Base-by-base conservation (phyloP, 306 rosid species). In the Gillenia trifoliata region DNA sequence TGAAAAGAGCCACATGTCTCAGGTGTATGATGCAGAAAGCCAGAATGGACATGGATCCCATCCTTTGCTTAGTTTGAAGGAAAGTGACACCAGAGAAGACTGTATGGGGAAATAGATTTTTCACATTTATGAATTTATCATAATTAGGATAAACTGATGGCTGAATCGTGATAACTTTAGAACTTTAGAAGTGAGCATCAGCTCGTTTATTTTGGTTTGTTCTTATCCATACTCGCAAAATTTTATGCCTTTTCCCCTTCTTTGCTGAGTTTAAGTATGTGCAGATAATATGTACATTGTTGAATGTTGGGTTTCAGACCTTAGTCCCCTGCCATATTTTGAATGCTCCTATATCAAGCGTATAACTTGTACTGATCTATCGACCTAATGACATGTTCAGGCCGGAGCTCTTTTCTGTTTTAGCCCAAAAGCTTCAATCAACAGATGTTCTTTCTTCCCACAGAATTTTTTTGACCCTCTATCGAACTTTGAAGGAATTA, bases 341-440 rank as follows among this genome's bases (percentile, higher is more conserved):
- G 45, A n/a, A 19, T 55, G 54, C 76, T 78, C 68, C 55, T 38
- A 55, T 61, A 36, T 64, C 56, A 72, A 79, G 80, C 60, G 64
- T 70, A 69, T 82, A 78, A 80, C 63, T 62, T 79, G n/a, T 78
- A 50, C 72, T 88, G 76, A 88, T 81, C 66, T 77, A 65, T 78
- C 72, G 61, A 79, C 64, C 33, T 67, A 78, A 80, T 88, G 88
- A 67, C 74, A 78, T 79, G 74, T 88, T 28, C 96, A 91, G 98
- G 98, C 86, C 97, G 76, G 97, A 94, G 79, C 87, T 94, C 80
- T 91, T 94, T 77, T 77, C 90, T 73, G 88, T 79, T 75, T 90
- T 94, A 82, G 92, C 93, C 23, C 93, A 87, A 65, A 93, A 90
- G 70, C 96, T 94, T 84, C 97, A 87, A 77, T 85, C 96, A 52